phyloP scores from a whole-genome alignment of 495 filamentous ascomycete species.

The Darksidea phi region DNA sequence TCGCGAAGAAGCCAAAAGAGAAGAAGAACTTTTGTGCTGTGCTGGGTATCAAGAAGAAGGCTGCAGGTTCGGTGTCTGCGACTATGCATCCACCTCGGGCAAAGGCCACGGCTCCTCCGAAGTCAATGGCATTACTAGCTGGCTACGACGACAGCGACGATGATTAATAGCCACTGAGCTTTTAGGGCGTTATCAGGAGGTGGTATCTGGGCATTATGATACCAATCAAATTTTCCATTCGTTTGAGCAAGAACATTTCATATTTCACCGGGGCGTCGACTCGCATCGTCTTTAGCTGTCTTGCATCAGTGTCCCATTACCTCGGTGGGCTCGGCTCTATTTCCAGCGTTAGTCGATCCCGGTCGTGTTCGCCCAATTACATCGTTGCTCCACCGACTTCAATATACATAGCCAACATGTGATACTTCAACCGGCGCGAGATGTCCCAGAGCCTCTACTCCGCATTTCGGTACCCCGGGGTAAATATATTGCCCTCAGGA shows the following conservation, averaged over 20 bases:
- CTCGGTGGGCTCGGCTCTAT: no score
- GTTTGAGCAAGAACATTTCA: no score
- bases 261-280: no score
- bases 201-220: no score
- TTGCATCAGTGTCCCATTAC: no score
- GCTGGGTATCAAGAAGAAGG: conserved; percentile 90
- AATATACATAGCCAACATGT: conserved; percentile 9
- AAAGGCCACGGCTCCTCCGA: neutral
- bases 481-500: neutral
- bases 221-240: no score
- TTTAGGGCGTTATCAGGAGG: no score
- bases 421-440: neutral
- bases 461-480: conserved; percentile 8
- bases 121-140: conserved; percentile 7
- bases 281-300: no score
- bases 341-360: no score
- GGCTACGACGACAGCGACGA: conserved; percentile 20
- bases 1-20: conserved; percentile 16
- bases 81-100: neutral
- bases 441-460: conserved; percentile 13
- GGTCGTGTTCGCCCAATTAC: neutral
- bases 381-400: neutral
- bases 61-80: neutral
- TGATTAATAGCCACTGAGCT: no score
- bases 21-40: conserved; percentile 52